phyloP scores from a whole-genome alignment of 345 rosid genomes.

The Corchorus olitorius region DNA sequence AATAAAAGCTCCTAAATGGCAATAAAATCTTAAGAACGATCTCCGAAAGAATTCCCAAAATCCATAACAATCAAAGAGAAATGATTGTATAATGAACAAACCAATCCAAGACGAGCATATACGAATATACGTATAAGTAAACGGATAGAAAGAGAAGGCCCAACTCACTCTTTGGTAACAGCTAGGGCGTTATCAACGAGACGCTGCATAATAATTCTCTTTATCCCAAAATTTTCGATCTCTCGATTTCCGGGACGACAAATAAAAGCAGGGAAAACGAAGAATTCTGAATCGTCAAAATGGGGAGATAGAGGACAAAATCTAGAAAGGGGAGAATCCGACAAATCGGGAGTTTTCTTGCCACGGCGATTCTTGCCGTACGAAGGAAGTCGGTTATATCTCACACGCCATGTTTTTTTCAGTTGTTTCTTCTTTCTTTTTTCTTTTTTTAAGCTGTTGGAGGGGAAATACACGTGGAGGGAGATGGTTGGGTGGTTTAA shows the following conservation, averaged over 20 bases:
- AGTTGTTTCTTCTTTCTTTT: not conserved
- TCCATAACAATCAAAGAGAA: not conserved
- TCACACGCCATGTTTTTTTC: not conserved
- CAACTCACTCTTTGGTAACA: constrained; percentile 84
- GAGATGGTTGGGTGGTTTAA: not conserved
- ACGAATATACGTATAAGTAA: not conserved
- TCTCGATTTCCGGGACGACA: not conserved
- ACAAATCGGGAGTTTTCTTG: constrained; percentile 15
- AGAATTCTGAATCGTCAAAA: constrained; percentile 3
- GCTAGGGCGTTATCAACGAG: constrained; percentile 87
- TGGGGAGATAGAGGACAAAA: constrained; percentile 7
- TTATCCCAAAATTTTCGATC: not conserved
- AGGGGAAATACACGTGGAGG: constrained; percentile 25
- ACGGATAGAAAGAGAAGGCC: constrained; percentile 23
- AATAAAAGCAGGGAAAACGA: not conserved
- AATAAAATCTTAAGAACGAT: not conserved
- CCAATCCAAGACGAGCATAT: not conserved
- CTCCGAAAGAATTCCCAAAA: not conserved
- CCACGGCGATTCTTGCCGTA: constrained; percentile 48
- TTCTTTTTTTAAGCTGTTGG: not conserved
- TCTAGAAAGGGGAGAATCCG: constrained; percentile 14
- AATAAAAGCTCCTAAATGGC: not conserved
- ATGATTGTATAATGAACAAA: not conserved
- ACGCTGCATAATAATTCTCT: constrained; percentile 54
- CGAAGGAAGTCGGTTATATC: constrained; percentile 23